phyloP scores from a whole-genome alignment of 768 basidiomycete species.

The Kwoniella shandongensis region DNA sequence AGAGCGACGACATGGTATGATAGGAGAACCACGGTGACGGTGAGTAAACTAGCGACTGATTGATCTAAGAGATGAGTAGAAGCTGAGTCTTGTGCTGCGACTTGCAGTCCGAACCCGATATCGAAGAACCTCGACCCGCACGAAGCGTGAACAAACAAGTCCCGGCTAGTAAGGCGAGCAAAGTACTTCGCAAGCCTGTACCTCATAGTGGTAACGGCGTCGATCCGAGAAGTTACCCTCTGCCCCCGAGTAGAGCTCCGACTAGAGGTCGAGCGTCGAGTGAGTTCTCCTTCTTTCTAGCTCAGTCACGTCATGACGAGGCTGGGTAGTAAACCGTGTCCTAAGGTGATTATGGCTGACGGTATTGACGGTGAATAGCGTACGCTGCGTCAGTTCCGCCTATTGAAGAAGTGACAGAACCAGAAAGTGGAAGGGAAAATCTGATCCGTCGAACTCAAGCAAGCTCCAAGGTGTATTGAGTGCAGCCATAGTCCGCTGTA shows the following conservation, averaged over 20 bases:
- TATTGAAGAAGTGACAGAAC: constrained; percentile 46
- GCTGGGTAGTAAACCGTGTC: no score
- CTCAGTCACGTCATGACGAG: no score
- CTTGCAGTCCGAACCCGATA: constrained; percentile 10
- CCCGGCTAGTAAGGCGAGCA: neutral
- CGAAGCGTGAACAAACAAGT: constrained; percentile 1
- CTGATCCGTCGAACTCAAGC: neutral
- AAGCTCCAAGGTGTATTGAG: neutral
- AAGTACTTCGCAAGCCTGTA: constrained; percentile 7
- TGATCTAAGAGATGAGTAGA: neutral
- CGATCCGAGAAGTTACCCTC: constrained; percentile 23
- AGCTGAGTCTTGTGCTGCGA: neutral
- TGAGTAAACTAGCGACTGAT: neutral
- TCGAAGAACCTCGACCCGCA: constrained; percentile 13
- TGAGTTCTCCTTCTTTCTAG: constrained; percentile 13
- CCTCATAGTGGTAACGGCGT: neutral
- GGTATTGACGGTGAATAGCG: constrained; percentile 24
- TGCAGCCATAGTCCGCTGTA: no score
- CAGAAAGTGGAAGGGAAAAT: constrained; percentile 20
- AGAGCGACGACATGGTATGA: constrained; percentile 11
- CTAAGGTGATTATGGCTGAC: no score
- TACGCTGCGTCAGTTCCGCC: constrained; percentile 42
- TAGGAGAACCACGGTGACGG: constrained; percentile 4
- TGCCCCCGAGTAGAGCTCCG: constrained; percentile 33
- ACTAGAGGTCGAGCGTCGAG: constrained; percentile 27